Evolutionary conservation across 2,329 filamentous ascomycete genomes (phyloP).

Genomic region (Mollisia scopiformis): DNA sequence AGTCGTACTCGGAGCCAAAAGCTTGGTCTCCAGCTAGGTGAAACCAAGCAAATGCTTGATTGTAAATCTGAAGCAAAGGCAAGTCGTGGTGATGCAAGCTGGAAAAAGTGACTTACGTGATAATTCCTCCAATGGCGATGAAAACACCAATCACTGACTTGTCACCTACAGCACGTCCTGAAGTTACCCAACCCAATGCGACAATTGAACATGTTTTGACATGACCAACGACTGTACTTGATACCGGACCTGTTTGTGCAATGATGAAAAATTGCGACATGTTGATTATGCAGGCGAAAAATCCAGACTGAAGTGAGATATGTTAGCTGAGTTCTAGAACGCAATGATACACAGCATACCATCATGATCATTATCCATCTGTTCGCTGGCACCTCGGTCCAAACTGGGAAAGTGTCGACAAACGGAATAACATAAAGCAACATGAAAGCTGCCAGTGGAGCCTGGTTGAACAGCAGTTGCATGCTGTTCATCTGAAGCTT

Average conservation of each 20-base stretch:
- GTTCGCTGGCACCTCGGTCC: conserved; percentile 51
- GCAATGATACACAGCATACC: conserved; percentile 40
- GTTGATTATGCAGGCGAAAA: conserved; percentile 67
- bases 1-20: not conserved
- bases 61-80: not conserved
- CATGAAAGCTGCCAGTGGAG: conserved; percentile 63
- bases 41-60: conserved; percentile 5
- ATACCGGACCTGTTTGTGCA: conserved; percentile 63
- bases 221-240: conserved; percentile 68
- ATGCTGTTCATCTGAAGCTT: conserved; percentile 69
- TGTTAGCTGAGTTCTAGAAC: not conserved
- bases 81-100: not conserved
- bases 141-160: conserved; percentile 58
- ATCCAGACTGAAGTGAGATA: conserved; percentile 52
- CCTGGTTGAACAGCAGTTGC: conserved; percentile 71
- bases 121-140: conserved; percentile 59
- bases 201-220: conserved; percentile 69
- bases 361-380: conserved; percentile 62
- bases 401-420: conserved; percentile 63
- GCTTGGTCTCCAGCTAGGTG: not conserved
- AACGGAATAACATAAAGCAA: conserved; percentile 70
- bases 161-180: conserved; percentile 57
- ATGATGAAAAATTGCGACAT: conserved; percentile 66
- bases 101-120: conserved; percentile 48
- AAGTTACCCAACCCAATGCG: conserved; percentile 62